Evolutionary conservation across 345 rosid genomes (phyloP), one percentile per base, ranked within the genome.

Genomic region (Cardiospermum halicacabum): DNA sequence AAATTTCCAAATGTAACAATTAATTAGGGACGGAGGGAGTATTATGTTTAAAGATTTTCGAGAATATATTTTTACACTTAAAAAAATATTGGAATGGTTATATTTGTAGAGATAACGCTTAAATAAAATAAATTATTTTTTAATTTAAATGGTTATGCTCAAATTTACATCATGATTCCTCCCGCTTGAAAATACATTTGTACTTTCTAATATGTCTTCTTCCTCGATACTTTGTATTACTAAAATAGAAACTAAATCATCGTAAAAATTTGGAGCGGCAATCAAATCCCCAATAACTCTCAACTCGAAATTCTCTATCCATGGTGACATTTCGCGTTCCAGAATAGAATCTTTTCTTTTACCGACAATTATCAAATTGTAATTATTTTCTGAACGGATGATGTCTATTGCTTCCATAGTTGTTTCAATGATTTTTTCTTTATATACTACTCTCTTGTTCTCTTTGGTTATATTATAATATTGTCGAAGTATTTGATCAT

Each of bases 231-330:
- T 73, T 10, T 78, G 72, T 64, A 73, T 27, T 9, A 73, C 80
- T 43, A 75, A 62, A 22, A 78, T 69, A n/a, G 69, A 75, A 15
- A 63, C 64, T 39, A n/a, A 34, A 7, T 57, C 73, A 2, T 65
- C 63, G 11, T 49, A 36, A 56, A 70, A 69, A 45, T 71, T 76
- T 8, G 51, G 3, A 1, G 85, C 67, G 3, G 77, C 78, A 56
- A 78, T 11, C 32, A 75, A 11, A 53, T 78, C 85, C 0, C 80
- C 78, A 1, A 78, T 49, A 0, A 70, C 72, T 4, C 85, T 80
- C 9, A 81, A 68, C 55, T 81, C 82, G 18, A 66, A 66, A 50
- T 64, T 22, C 42, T 78, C 75, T 5, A 27, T 21, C 80, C 80
- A 81, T 0, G 43, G 32, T 53, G 7, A 11, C 74, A 78, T 67